These are phyloP conservation scores for Capsicum chinense DNA, from an alignment of 257 asterid species.

Conservation along the genomic window DNA sequence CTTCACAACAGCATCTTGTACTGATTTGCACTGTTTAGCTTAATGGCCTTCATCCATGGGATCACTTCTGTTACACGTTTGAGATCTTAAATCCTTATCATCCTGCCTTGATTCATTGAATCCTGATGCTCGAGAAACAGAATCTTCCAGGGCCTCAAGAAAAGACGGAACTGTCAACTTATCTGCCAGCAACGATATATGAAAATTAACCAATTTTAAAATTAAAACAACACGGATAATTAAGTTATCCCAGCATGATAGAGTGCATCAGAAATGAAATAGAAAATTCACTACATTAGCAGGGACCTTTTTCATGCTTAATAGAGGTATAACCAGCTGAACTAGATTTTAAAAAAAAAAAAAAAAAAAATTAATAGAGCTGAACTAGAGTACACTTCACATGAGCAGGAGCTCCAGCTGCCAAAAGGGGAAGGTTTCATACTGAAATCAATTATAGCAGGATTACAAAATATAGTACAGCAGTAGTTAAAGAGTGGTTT, in stretches of 20 bases:
- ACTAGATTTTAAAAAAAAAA: neutral
- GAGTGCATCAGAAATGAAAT: slow-evolving; percentile 8
- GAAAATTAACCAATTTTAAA: neutral
- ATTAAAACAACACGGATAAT: neutral
- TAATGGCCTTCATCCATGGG: slow-evolving; percentile 80
- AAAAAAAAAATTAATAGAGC: no score
- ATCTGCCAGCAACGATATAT: slow-evolving; percentile 51
- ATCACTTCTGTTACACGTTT: slow-evolving; percentile 52
- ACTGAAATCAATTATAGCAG: neutral
- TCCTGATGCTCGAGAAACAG: slow-evolving; percentile 54
- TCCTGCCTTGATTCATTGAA: slow-evolving; percentile 53
- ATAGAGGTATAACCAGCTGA: neutral
- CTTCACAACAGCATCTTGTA: slow-evolving; percentile 8
- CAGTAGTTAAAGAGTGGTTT: slow-evolving; percentile 1
- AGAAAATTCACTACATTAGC: neutral
- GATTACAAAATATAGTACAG: neutral
- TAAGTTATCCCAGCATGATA: neutral
- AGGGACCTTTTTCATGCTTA: neutral
- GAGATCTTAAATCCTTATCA: slow-evolving; percentile 52
- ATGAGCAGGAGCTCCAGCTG: slow-evolving; percentile 1
- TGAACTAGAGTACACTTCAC: neutral
- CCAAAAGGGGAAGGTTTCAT: slow-evolving; percentile 1
- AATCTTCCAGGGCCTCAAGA: slow-evolving; percentile 98
- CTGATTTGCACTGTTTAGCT: neutral
- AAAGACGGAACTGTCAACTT: slow-evolving; percentile 86